Evolutionary conservation across 345 rosid genomes (phyloP).

Genomic region (Psidium guajava): DNA sequence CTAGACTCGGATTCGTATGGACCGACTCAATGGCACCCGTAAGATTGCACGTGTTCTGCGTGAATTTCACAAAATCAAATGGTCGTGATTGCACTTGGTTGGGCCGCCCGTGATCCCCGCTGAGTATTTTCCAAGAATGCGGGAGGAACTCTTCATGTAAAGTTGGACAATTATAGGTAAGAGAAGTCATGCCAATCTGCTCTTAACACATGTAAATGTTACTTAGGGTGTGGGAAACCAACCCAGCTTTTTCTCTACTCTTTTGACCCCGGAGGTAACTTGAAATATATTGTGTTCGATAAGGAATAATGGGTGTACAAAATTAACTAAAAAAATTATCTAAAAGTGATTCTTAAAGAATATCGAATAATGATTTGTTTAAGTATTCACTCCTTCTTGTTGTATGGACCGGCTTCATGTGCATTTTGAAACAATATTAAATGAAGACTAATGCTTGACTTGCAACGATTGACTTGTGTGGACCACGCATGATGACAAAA

Average conservation of each 20-base stretch:
- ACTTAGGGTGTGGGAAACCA: background rate
- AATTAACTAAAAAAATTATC: background rate
- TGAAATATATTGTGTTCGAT: background rate
- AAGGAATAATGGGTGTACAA: background rate
- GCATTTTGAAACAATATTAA: background rate
- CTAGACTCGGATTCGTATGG: background rate
- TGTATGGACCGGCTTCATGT: rapidly evolving
- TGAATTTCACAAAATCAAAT: background rate
- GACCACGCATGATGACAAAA: background rate
- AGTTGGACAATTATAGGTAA: background rate
- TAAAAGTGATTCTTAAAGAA: rapidly evolving
- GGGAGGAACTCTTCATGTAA: rapidly evolving
- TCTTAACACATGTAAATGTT: background rate
- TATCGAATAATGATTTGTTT: background rate
- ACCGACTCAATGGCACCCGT: background rate
- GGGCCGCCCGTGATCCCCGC: background rate
- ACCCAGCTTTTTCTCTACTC: background rate
- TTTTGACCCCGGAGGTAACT: background rate
- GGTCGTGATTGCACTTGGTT: background rate
- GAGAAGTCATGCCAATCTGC: background rate
- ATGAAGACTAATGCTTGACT: background rate
- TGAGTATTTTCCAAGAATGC: background rate
- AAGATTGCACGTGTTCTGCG: rapidly evolving
- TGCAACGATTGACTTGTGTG: background rate
- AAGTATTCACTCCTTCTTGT: background rate